Base-by-base conservation (phyloP, 139 green algal species). In the Picochlorum sp. region DNA sequence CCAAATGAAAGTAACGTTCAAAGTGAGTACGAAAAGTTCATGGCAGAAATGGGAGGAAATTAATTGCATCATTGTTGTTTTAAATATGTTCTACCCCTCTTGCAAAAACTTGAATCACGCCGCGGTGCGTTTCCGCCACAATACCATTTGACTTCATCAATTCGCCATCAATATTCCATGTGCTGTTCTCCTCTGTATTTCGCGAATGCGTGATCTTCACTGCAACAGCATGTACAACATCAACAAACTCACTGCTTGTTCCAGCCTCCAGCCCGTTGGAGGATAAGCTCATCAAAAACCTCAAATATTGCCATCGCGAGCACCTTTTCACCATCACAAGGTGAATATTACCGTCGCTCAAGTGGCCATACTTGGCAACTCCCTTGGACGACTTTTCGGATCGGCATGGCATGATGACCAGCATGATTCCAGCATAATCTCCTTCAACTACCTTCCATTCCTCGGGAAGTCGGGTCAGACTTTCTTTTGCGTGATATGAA, bases 131-230 rank as follows among this genome's bases (percentile, higher is more conserved):
- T 38, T 70, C 49, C 34, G 64, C 64, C 20, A 23, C 49, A 6
- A 70, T 30, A 21, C 15, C 21, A 18, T 15, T 14, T 23, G 13
- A 18, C 13, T 32, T 44, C 62, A 90, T 68, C 57, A 94, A 72
- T 73, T 94, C 87, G 7, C 87, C 87, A 46, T 94, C 87, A 26
- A 92, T 72, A 62, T 90, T 94, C 87, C 87, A 94, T 32, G 13
- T 56, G 62, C 71, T 84, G 14, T 75, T 72, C 2, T 41, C 28
- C 18, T 21, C 47, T 38, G 18, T 21, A 54, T 13, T 54, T 21
- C 15, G n/a, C 0, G n/a, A n/a, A 26, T 37, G 34, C 47, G 63
- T 28, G 6, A 81, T 23, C 34, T 47, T 50, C 26, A 81, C 62
- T 8, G 65, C 78, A 6, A 74, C 75, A 16, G 72, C 74, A 50